phyloP scores from a whole-genome alignment of 148 eudicot species.

The Polygonum aviculare region DNA sequence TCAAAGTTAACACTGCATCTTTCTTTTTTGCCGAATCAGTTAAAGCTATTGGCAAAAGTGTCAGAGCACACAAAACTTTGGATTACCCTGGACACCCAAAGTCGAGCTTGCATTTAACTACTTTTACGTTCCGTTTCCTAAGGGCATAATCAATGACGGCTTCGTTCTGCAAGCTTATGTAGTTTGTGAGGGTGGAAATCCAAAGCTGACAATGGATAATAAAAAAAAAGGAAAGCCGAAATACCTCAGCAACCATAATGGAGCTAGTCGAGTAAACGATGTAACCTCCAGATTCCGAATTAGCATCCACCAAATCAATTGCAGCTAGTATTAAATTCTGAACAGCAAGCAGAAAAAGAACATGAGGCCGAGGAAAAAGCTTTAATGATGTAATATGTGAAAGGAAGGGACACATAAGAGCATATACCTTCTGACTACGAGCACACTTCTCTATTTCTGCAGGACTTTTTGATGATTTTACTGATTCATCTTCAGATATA shows the following conservation, averaged over 20 bases:
- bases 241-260: slow-evolving; percentile 78
- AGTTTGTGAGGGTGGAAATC: neutral
- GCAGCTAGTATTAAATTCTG: slow-evolving; percentile 93
- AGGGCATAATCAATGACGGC: slow-evolving; percentile 91
- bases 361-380: neutral
- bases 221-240: neutral
- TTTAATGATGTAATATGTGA: too few species aligned
- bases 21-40: too few species aligned
- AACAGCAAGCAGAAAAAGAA: neutral
- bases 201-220: neutral
- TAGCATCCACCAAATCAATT: slow-evolving; percentile 91
- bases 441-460: slow-evolving; percentile 67
- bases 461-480: slow-evolving; percentile 64
- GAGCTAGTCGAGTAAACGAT: slow-evolving; percentile 93
- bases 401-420: too few species aligned
- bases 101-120: too few species aligned
- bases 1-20: too few species aligned
- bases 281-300: slow-evolving; percentile 88
- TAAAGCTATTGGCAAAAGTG: too few species aligned
- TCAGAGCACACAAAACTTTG: too few species aligned
- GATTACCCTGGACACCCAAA: too few species aligned
- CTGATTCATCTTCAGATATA: slow-evolving; percentile 90
- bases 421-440: slow-evolving; percentile 68
- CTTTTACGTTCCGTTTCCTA: neutral
- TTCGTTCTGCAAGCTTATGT: slow-evolving; percentile 56